Conservation (phyloP, 257 asterid genomes). For the Rubia yunnanensis region DNA sequence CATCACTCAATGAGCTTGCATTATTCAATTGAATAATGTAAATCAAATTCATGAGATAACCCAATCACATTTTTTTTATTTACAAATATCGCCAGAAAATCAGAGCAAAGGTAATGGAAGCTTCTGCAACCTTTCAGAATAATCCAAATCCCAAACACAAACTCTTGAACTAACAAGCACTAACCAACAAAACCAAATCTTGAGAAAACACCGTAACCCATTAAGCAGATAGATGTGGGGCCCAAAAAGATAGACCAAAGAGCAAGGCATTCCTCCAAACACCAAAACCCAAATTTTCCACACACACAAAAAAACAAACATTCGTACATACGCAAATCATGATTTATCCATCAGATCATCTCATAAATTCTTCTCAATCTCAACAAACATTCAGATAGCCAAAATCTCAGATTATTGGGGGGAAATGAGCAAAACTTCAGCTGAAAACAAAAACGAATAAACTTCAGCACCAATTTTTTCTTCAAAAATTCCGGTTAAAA, state of each 20-base stretch:
- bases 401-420: not conserved
- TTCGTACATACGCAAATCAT: no score
- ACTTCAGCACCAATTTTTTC: not conserved
- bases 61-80: no score
- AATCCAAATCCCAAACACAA: not conserved
- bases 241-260: not conserved
- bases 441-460: not conserved
- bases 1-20: no score
- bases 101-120: no score
- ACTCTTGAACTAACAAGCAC: not conserved
- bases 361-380: not conserved
- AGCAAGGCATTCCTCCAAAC: not conserved
- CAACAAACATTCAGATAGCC: not conserved
- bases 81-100: no score
- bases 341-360: not conserved
- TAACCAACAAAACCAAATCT: not conserved
- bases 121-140: no score
- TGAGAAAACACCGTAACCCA: not conserved
- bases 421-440: not conserved
- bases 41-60: no score
- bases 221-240: constrained; percentile 5
- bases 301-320: not conserved
- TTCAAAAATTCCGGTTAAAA: not conserved
- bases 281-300: not conserved
- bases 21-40: no score